Base-by-base conservation (phyloP, 371 early-diverging fungal genomes). In the Mucor mucedo region DNA sequence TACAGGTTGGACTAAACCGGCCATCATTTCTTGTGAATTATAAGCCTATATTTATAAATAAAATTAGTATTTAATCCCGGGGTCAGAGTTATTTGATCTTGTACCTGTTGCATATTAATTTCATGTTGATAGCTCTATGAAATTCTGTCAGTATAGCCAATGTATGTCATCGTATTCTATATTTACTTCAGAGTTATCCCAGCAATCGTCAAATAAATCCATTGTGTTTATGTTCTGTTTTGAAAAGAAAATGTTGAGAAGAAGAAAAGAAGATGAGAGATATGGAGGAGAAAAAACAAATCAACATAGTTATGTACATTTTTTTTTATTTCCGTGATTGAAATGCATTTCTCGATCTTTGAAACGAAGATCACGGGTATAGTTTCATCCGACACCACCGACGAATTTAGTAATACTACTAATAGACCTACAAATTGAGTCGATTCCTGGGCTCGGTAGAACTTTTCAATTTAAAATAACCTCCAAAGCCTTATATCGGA, bases 1-100 rank as follows among this genome's bases (percentile, higher is more conserved):
- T 2, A 65, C 47, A 35, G 66, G 66, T 40, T 63, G 63, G 2
- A 65, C 66, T 4, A 65, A 48, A 1, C 60, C 66, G 1, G 60
- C 66, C 49, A 63, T 56, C 10, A 55, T 52, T 52, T 52, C 52
- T n/a, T 63, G 63, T 5, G 56, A 32, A 41, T 29, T 10, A 30
- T 50, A 50, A 13, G 30, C 50, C 50, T 50, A 30, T 30, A 11
- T 10, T 2, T 5, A 30, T 11, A 13, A 38, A 10, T n/a, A 10
- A 39, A 16, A 16, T 54, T 1, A 21, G 27, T 14, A 32, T 39
- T 49, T 35, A 27, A 32, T 48, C 30, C 21, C 50, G 50, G 11
- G 50, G 10, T 2, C 11, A 30, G 14, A 32, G 1, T 8, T 5
- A 5, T 21, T 30, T 28, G 28, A 50, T 50, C 10, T 11, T 27